These are phyloP conservation scores for Solanum pennellii DNA, from an alignment of 257 asterid species.

Conservation along the genomic window DNA sequence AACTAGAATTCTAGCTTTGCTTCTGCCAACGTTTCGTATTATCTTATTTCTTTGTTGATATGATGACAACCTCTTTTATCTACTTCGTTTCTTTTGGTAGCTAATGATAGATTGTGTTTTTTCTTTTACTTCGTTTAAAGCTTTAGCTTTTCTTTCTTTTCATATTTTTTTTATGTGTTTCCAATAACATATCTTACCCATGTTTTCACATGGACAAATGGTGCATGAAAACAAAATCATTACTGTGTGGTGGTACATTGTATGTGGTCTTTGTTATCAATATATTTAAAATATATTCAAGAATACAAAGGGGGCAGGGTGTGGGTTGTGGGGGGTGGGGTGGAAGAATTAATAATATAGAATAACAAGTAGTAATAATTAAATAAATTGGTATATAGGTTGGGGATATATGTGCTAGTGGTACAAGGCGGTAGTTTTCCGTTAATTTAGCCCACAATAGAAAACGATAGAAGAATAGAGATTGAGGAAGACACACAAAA, in stretches of 20 bases:
- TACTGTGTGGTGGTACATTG: conserved; percentile 31
- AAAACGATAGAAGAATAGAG: conserved; percentile 33
- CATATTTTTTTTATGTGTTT: background rate
- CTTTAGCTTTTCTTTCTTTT: background rate
- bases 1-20: background rate
- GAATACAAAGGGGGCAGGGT: background rate
- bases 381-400: background rate
- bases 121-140: background rate
- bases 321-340: background rate
- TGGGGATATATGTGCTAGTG: background rate
- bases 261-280: conserved; percentile 13
- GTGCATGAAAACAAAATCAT: conserved; percentile 14
- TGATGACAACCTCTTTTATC: background rate
- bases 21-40: background rate
- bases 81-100: too few species aligned
- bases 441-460: conserved; percentile 21
- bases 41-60: background rate
- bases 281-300: background rate
- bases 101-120: background rate
- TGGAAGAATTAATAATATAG: background rate
- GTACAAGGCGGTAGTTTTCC: conserved; percentile 16
- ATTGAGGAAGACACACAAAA: conserved; percentile 11
- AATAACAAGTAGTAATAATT: background rate
- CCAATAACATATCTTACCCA: conserved; percentile 1
- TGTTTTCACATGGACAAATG: conserved; percentile 8